Evolutionary conservation across 495 filamentous ascomycete genomes (phyloP), one percentile per base, ranked within the genome.

Genomic region (Tetracladium marchalianum): DNA sequence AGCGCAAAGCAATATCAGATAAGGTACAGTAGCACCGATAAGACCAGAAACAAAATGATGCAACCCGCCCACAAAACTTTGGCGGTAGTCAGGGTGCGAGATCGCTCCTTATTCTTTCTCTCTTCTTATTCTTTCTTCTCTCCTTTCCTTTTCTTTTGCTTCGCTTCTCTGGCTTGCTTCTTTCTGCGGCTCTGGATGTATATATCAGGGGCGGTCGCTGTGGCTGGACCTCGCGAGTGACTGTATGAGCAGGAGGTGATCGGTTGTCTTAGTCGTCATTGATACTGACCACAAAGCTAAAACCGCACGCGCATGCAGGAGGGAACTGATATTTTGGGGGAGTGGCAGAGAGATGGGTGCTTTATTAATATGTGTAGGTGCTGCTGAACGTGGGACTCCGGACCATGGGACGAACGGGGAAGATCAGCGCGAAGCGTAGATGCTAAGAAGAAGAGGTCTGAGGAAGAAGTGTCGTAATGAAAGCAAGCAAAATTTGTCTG

Each of bases 181-280:
- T 3, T 27, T 7, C 7, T 27, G 22, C 22, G 3, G 22, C 7
- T 27, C 22, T 27, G 5, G 33, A 11, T 11, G 13, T n/a, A 13
- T 9, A 2, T 31, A 4, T 59, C 50, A 55, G 19, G 46, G 52
- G 39, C 41, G 51, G 27, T 49, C 47, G 38, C 42, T 39, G 15
- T 46, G 50, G 44, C 50, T 53, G 3, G 52, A 53, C 17, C 56
- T 44, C n/a, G 53, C 50, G 24, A 56, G 50, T 45, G 46, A 51
- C 43, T 49, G 56, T 50, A 55, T 44, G 34, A 59, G 53, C 17
- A 56, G 34, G 34, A 56, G 53, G 37, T 53, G 44, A 31, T 46
- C 40, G 18, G 32, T 50, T 4, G 6, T 49, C 44, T 51, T 43
- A 11, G 50, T 15, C 53, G 56, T 59, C 56, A 59, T 59, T 56